A percentile compares a stretch with the other conserved stretches of the same genome.
Conservation (phyloP, 169 alveolate species). For the Cryptosporidium andersoni region DNA sequence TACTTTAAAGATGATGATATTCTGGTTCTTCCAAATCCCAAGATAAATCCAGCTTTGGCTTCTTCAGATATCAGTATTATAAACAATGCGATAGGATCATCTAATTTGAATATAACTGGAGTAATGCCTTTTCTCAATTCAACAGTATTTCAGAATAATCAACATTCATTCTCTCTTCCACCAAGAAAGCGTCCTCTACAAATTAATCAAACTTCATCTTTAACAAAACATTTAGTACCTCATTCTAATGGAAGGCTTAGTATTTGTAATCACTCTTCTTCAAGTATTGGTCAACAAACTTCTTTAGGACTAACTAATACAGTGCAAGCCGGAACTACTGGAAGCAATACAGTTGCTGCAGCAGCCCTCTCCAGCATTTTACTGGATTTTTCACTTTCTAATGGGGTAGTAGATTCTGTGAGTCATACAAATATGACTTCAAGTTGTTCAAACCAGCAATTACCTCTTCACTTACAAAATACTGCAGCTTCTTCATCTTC, state of each 20-base stretch:
- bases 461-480: background rate
- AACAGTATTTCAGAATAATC: background rate
- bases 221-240: too few relatives aligned
- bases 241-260: too few relatives aligned
- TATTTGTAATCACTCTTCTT: too few relatives aligned
- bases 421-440: background rate
- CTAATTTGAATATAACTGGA: background rate
- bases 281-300: too few relatives aligned
- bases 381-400: constrained; percentile 27
- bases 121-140: background rate
- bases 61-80: background rate
- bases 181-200: constrained; percentile 26
- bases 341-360: too few relatives aligned
- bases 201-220: background rate
- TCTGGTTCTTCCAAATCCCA: background rate
- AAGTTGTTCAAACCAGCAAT: background rate
- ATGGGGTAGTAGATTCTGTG: constrained; percentile 10
- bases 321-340: too few relatives aligned
- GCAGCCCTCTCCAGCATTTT: background rate
- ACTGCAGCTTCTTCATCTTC: constrained; percentile 34
- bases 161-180: background rate
- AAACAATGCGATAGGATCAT: background rate
- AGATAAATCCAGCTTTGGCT: background rate
- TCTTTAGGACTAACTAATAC: too few relatives aligned
- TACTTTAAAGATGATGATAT: constrained; percentile 7